Conservation (phyloP, 2,329 filamentous ascomycete species). For the Talaromyces amestolkiae region DNA sequence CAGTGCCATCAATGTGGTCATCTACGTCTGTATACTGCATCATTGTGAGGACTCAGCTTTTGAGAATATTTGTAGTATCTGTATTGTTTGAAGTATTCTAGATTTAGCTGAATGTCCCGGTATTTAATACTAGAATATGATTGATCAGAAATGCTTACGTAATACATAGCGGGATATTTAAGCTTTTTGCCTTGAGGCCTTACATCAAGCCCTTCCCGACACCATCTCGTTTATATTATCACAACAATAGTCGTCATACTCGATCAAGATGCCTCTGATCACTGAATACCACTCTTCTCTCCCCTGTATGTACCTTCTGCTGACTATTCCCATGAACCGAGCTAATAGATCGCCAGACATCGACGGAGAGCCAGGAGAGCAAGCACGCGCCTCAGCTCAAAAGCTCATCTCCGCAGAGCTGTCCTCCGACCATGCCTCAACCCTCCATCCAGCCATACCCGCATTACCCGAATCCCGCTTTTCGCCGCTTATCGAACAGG, state of each 20-base stretch:
- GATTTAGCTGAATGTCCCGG: not conserved
- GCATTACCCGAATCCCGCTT: slow-evolving; percentile 55
- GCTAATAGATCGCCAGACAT: slow-evolving; percentile 60
- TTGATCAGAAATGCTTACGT: not conserved
- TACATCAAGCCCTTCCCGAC: not conserved
- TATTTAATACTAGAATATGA: not conserved
- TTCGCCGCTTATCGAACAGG: slow-evolving; percentile 63
- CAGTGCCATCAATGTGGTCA: not conserved
- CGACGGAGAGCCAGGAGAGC: slow-evolving; percentile 65
- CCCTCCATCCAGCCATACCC: slow-evolving; percentile 60
- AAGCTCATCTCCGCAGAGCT: slow-evolving; percentile 69
- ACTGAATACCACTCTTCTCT: slow-evolving; percentile 74
- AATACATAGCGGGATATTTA: not conserved
- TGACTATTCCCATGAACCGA: slow-evolving; percentile 19
- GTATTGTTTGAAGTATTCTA: not conserved
- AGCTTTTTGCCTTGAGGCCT: slow-evolving; percentile 4
- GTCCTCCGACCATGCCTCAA: slow-evolving; percentile 45
- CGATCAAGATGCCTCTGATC: slow-evolving; percentile 60
- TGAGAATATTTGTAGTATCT: no score
- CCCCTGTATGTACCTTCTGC: slow-evolving; percentile 61
- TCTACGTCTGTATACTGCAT: not conserved
- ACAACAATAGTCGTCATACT: not conserved
- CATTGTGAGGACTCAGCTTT: not conserved
- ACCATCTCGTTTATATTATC: not conserved
- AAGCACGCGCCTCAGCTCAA: slow-evolving; percentile 64